Base-by-base conservation (phyloP, 2,329 filamentous ascomycete species). In the Aureobasidium subglaciale region DNA sequence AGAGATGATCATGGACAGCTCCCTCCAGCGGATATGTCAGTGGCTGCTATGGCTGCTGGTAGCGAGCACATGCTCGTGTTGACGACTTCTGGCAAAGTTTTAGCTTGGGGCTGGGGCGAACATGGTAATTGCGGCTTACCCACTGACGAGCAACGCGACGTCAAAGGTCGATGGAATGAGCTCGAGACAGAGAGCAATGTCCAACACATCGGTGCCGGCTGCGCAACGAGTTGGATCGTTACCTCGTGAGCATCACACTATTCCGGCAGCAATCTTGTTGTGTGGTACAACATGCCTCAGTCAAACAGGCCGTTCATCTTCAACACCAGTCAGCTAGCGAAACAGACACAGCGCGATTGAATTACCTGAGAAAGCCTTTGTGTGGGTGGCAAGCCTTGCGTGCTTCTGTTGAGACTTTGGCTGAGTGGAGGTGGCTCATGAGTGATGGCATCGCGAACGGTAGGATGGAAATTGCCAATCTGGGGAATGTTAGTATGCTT, bases 41-140 rank as follows among this genome's bases (percentile, higher is more conserved):
- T 90, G 3, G 71, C 73, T 9, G 74, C 76, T 22, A 79, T 97
- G n/a, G 87, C 88, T 3, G 81, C 87, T 42, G 93, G 93, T 0
- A 96, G 92, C 66, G 93, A 97, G 70, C 93, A 99, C 70, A 83
- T 82, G n/a, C 71, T 97, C 59, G 88, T 84, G 8, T 70, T 92
- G 24, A 83, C 87, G 9, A 75, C 79, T 18, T 50, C 61, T 59
- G 82, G 82, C 1, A 80, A 85, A 49, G 82, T 96, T 1, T 72
- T 95, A 46, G 82, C 88, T 1, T 97, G 92, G 90, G 93, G 93
- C 18, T 99, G 93, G 93, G 91, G 90, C 2, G 92, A 97, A 71
- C 93, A 99, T 72, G 93, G 93, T 1, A 99, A 99, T 68, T 99
- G 93, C 68, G 93, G 93, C 3, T 81, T 83, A 32, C 75, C 79